Conservation (phyloP, 2,329 filamentous ascomycete genomes). For the Colletotrichum incanum region DNA sequence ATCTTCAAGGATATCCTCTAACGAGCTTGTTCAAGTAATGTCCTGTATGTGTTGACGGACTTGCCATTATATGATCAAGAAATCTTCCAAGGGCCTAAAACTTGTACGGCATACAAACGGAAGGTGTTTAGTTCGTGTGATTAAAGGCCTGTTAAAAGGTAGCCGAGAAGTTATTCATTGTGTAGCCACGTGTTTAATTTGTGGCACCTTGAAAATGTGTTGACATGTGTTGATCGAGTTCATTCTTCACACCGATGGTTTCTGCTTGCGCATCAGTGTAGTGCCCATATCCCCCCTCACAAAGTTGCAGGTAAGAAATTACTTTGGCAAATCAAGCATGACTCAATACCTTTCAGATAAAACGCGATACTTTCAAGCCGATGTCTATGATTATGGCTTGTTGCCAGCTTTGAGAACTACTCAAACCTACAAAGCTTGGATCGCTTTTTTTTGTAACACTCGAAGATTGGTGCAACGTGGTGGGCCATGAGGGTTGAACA, state of each 20-base stretch:
- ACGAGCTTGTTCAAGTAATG: not conserved
- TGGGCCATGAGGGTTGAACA: not conserved
- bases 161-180: not conserved
- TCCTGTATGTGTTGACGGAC: not conserved
- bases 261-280: no score
- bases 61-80: no score
- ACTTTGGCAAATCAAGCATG: no score
- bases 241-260: not conserved
- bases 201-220: not conserved
- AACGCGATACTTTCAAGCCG: no score
- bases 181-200: not conserved
- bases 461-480: not conserved
- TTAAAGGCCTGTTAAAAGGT: no score
- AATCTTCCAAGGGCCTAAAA: no score
- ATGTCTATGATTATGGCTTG: not conserved
- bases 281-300: no score
- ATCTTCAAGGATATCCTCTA: not conserved
- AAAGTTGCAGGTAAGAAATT: no score
- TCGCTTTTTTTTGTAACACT: not conserved
- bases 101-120: fast-evolving
- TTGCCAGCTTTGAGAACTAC: fast-evolving
- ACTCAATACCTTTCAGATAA: no score
- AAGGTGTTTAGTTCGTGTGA: fast-evolving
- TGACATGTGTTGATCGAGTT: no score
- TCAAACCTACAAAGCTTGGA: not conserved